Base-by-base conservation (phyloP, 2,329 filamentous ascomycete genomes). In the Grosmannia huntii region DNA sequence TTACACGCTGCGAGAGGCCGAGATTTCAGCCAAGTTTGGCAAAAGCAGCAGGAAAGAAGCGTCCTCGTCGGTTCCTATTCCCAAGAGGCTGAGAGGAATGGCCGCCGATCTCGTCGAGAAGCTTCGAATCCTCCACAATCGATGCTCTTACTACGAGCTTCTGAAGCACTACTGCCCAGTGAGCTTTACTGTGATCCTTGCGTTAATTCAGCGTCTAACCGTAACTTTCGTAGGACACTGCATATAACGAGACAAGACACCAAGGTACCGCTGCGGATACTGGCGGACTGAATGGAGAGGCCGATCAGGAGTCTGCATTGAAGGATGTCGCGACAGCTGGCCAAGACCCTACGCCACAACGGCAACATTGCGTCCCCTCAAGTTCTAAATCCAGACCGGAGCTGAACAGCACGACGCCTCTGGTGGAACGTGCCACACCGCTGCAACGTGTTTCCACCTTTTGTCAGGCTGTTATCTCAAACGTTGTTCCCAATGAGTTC, bases 1-100 rank as follows among this genome's bases (percentile, higher is more conserved):
- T 69, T 95, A 96, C 67, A 91, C 87, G 0, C 69, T 90, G 12
- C 84, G 92, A 21, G 92, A 97, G 66, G 80, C 88, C 12, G 92
- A 97, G 66, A 92, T 96, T 21, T 62, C 67, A 10, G 64, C 65
- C 14, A 70, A 70, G 56, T 72, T 73, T 41, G 66, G 68, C 9
- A 66, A 62, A 9, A 68, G 60, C 27, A 58, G 63, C 1, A 55
- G 60, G 6, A 58, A 58, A 54, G 63, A 63, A 36, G 46, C 46
- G 3, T 23, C 27, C 4, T 6, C 57, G 31, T 64, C 69, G 62
- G 59, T 68, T 23, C 71, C 76, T 56, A 64, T 83, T 5, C 86
- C 86, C 3, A 89, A 82, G 67, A 73, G 88, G 61, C 76, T 97
- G 23, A 81, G 88, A 62, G 88, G 88, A 2, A 69, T 72, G 5